phyloP scores from a whole-genome alignment of 306 rosid genomes.

The Hippophae tibetana region DNA sequence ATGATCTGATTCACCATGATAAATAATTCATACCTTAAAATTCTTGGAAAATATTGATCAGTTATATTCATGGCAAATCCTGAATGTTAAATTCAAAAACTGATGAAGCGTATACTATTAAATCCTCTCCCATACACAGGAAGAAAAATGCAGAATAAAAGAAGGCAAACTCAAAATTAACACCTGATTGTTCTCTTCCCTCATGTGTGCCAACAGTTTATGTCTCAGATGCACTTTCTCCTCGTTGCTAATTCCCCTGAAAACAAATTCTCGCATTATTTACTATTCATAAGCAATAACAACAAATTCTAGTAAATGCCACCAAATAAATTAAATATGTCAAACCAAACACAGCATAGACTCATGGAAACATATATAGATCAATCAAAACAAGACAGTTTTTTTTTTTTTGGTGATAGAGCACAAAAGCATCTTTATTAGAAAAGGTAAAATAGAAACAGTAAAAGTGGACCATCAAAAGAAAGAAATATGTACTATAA shows the following conservation, averaged over 20 bases:
- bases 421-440: no score
- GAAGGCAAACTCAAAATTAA: slow-evolving; percentile 7
- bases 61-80: neutral
- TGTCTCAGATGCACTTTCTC: slow-evolving; percentile 77
- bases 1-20: neutral
- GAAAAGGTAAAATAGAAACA: no score
- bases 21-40: neutral
- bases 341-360: neutral
- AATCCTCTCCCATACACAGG: neutral
- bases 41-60: neutral
- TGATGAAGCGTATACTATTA: neutral
- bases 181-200: slow-evolving; percentile 87
- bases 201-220: slow-evolving; percentile 67
- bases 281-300: neutral
- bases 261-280: slow-evolving; percentile 18
- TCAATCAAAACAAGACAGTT: no score
- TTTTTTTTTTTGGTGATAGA: no score
- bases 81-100: neutral
- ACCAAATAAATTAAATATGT: neutral
- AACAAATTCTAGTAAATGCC: neutral
- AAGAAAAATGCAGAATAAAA: slow-evolving; percentile 6
- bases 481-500: no score
- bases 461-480: no score
- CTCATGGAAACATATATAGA: no score
- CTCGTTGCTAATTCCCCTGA: slow-evolving; percentile 78